Conservation (phyloP, 2,329 filamentous ascomycete genomes). For the Ophiosphaerella herpotricha region DNA sequence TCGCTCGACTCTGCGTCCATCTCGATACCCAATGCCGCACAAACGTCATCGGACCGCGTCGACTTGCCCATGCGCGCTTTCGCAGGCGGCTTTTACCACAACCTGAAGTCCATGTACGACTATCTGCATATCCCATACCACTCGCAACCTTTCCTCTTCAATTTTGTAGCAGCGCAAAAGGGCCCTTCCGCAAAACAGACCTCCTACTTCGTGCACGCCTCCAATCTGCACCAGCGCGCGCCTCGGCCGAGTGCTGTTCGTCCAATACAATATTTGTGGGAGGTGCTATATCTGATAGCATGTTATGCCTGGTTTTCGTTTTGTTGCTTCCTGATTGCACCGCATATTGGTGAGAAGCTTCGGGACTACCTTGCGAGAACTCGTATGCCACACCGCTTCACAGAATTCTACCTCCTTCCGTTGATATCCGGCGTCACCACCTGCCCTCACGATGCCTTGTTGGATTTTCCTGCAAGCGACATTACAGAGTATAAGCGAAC, state of each 20-base stretch:
- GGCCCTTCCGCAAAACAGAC: constrained; percentile 4
- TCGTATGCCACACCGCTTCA: constrained; percentile 54
- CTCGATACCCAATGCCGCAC: too few species aligned
- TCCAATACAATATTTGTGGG: constrained; percentile 48
- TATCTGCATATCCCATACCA: constrained; percentile 58
- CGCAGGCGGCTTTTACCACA: constrained; percentile 59
- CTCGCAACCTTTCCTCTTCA: constrained; percentile 59
- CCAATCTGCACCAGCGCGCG: constrained; percentile 58
- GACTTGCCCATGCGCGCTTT: constrained; percentile 61
- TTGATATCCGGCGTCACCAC: constrained; percentile 61
- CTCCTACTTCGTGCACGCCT: constrained; percentile 59
- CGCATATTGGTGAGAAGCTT: constrained; percentile 52
- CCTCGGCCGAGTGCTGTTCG: constrained; percentile 46
- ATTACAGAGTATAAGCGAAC: constrained; percentile 56
- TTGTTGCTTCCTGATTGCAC: constrained; percentile 56
- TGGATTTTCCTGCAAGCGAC: constrained; percentile 60
- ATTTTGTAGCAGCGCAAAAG: constrained; percentile 48
- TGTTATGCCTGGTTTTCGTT: constrained; percentile 61
- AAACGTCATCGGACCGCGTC: constrained; percentile 36
- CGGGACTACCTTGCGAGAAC: constrained; percentile 58
- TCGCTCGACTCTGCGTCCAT: constrained; percentile 50
- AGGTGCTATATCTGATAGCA: constrained; percentile 52
- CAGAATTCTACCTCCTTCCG: constrained; percentile 54
- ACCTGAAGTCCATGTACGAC: constrained; percentile 62
- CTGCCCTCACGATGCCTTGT: constrained; percentile 57